Evolutionary conservation across 169 alveolate genomes (phyloP), one percentile per base, ranked within the genome.

Genomic region (Plasmodium fragile): DNA sequence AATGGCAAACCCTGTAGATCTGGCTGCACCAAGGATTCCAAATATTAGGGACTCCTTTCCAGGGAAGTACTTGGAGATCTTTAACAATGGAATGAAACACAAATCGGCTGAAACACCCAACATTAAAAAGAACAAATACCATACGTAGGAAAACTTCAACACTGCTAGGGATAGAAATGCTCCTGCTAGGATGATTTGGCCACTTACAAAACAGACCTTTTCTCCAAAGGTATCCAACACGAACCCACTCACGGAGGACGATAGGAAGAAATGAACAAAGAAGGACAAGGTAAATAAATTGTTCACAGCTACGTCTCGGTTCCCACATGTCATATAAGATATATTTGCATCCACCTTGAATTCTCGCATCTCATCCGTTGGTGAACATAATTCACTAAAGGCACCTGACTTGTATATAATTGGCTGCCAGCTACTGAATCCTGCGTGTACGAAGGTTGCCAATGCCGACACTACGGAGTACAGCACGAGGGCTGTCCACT

Each of bases 381-480:
- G 80, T 6, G 32, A 39, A 80, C 94, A 90, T 30, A 90, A 59
- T 22, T 90, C 90, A 8, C 65, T n/a, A 72, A 90, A 90, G 16
- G 94, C 94, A 3, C 94, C 94, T 7, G 84, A 79, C 52, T 90
- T 90, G 65, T 90, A 90, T 28, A 90, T 69, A 4, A 90, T 80
- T 32, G 94, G 94, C 55, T 90, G 90, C 94, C 94, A 90, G 5
- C 80, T 92, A 69, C 92, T 90, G 73, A 90, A 90, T 25, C 94
- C 94, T 30, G 45, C 81, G 39, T 90, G 94, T 13, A 90, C 82
- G 52, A 90, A 90, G 2, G 92, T 81, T 18, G 71, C 80, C 34
- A 90, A 25, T 16, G 92, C 49, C 10, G 92, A 52, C 13, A 90
- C 83, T 13, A 90, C 2, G 6, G 92, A 39, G 81, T 90, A 90